These are phyloP conservation scores for Wickerhamomyces xylosicus DNA, from an alignment of 805 yeast species.

Conservation along the genomic window DNA sequence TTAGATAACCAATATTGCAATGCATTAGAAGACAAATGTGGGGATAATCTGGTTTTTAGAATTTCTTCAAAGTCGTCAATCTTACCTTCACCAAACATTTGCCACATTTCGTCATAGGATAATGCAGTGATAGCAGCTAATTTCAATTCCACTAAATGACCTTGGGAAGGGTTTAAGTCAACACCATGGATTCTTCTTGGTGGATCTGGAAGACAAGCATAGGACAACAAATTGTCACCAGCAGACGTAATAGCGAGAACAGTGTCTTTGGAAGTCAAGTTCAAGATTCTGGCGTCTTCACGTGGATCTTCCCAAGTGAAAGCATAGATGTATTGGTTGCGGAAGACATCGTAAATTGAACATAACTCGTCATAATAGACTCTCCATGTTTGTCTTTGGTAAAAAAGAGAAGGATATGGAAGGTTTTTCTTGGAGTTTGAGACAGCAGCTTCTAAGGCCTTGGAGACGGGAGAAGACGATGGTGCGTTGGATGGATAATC, in stretches of 20 bases:
- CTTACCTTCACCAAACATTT: conserved; percentile 67
- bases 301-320: conserved; percentile 90
- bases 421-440: conserved; percentile 48
- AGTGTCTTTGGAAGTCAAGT: conserved; percentile 52
- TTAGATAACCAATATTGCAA: conserved; percentile 70
- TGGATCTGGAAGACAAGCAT: conserved; percentile 58
- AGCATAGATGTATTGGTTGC: conserved; percentile 73
- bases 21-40: conserved; percentile 70
- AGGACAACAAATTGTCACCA: conserved; percentile 70
- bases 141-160: conserved; percentile 70
- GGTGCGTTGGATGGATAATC: conserved; percentile 12
- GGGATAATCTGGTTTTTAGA: conserved; percentile 45
- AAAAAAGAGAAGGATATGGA: conserved; percentile 75
- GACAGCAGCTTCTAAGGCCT: conserved; percentile 73
- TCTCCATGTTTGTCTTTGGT: conserved; percentile 70
- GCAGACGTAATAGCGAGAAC: conserved; percentile 81
- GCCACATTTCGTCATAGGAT: conserved; percentile 54
- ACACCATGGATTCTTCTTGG: conserved; percentile 78
- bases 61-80: conserved; percentile 41
- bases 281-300: conserved; percentile 62
- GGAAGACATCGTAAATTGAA: conserved; percentile 60
- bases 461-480: conserved; percentile 32
- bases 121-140: conserved; percentile 58
- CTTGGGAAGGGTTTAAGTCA: conserved; percentile 76
- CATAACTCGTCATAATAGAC: conserved; percentile 69